Evolutionary conservation across 2,329 filamentous ascomycete species (phyloP).

Genomic region (Fusarium scirpi): DNA sequence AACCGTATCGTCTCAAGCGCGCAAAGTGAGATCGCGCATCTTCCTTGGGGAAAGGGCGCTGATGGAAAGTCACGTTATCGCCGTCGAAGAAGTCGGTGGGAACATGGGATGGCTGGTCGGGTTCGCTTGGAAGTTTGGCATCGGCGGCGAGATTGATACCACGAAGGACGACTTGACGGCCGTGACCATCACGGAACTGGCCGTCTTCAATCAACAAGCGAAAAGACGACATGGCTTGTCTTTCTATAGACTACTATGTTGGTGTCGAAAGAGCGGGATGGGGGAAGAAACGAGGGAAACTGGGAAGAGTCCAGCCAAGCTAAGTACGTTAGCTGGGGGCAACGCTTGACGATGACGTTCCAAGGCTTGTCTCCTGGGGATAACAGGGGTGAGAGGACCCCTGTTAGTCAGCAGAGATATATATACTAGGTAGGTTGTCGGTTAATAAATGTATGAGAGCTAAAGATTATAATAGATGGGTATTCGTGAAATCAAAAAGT

Average conservation of each 20-base stretch:
- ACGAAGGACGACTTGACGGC: slow-evolving; percentile 87
- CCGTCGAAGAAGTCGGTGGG: slow-evolving; percentile 88
- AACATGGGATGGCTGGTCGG: slow-evolving; percentile 84
- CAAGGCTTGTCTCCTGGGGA: slow-evolving; percentile 21
- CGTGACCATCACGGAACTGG: slow-evolving; percentile 82
- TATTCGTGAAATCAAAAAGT: background rate
- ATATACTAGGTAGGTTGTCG: background rate
- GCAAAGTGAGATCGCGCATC: slow-evolving; percentile 90
- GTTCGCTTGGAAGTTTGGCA: slow-evolving; percentile 86
- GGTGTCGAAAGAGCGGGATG: slow-evolving; percentile 14
- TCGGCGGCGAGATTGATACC: slow-evolving; percentile 96
- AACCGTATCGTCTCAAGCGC: slow-evolving; percentile 87
- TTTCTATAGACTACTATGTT: slow-evolving; percentile 12
- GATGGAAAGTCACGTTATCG: slow-evolving; percentile 89
- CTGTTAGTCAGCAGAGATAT: slow-evolving; percentile 39
- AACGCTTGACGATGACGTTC: slow-evolving; percentile 42
- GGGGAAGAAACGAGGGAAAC: slow-evolving; percentile 19
- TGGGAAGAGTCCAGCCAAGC: slow-evolving; percentile 31
- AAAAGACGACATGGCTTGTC: slow-evolving; percentile 73
- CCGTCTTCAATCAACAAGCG: slow-evolving; percentile 87
- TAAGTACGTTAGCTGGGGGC: slow-evolving; percentile 27
- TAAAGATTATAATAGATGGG: background rate
- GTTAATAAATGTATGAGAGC: background rate
- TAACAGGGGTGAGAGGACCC: slow-evolving; percentile 16
- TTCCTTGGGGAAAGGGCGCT: slow-evolving; percentile 83